These are phyloP conservation scores for Heterobasidion annosum DNA, from an alignment of 1,284 basidiomycete genomes.

Conservation along the genomic window DNA sequence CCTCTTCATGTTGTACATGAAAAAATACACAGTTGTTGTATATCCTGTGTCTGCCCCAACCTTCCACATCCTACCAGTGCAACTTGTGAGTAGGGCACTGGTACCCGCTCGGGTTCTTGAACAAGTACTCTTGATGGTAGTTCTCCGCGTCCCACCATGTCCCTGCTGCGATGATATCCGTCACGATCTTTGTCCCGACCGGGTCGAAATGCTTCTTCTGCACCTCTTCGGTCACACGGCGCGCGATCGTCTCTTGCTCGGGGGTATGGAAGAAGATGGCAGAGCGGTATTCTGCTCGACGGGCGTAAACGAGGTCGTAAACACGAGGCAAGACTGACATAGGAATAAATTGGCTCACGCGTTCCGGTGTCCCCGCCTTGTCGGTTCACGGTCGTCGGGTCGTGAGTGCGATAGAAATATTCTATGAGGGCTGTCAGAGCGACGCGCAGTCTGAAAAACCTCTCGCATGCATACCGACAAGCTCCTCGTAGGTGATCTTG, in stretches of 20 bases:
- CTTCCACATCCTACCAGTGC: conserved; percentile 31
- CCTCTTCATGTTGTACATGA: too few species aligned
- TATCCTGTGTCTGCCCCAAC: background rate
- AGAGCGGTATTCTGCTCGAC: conserved; percentile 79
- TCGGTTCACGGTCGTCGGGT: conserved; percentile 77
- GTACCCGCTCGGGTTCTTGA: conserved; percentile 54
- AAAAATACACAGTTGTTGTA: background rate
- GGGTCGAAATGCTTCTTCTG: conserved; percentile 80
- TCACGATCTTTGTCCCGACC: conserved; percentile 71
- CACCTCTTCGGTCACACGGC: conserved; percentile 77
- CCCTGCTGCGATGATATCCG: conserved; percentile 57
- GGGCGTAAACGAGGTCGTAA: background rate
- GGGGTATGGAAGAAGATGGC: conserved; percentile 80
- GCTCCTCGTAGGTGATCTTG: conserved; percentile 71
- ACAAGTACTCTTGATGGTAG: conserved; percentile 82
- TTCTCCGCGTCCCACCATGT: conserved; percentile 80
- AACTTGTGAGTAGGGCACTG: conserved; percentile 46
- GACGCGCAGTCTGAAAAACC: background rate
- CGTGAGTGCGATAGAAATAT: conserved; percentile 93
- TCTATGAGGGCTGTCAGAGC: conserved; percentile 32
- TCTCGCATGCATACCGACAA: conserved; percentile 47
- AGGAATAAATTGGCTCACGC: conserved; percentile 41
- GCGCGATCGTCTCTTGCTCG: conserved; percentile 71
- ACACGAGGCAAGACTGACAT: background rate
- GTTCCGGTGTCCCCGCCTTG: conserved; percentile 76